Evolutionary conservation across 106 monocot genomes (phyloP).

Genomic region (Allium cepa): DNA sequence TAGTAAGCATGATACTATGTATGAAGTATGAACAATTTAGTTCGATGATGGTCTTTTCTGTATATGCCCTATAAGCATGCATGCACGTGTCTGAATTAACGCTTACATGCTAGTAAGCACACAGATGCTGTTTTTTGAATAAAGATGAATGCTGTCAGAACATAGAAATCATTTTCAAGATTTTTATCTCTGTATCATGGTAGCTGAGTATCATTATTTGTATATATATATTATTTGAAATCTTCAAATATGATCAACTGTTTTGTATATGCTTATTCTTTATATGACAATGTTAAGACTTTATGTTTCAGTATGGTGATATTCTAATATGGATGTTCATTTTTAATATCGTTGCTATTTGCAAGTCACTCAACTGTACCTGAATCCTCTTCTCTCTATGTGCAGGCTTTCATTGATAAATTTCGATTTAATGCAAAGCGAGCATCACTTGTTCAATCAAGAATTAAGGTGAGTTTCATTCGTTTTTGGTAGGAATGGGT

Average conservation of each 20-base stretch:
- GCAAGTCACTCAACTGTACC: too few species aligned
- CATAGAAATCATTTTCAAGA: background rate
- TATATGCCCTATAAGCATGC: too few species aligned
- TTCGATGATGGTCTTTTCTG: too few species aligned
- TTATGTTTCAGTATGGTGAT: background rate
- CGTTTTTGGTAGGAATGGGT: too few species aligned
- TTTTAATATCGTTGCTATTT: too few species aligned
- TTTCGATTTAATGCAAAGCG: slow-evolving; percentile 98
- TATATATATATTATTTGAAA: too few species aligned
- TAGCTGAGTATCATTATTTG: too few species aligned
- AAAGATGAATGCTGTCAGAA: background rate
- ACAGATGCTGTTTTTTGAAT: background rate
- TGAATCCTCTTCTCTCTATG: slow-evolving; percentile 3
- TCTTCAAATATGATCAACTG: background rate
- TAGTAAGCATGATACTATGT: too few species aligned
- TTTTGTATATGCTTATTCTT: background rate
- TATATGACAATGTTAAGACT: background rate
- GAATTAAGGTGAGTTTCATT: slow-evolving; percentile 76
- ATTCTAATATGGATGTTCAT: too few species aligned
- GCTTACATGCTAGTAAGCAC: too few species aligned
- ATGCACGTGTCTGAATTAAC: too few species aligned
- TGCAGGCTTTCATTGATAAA: slow-evolving; percentile 94
- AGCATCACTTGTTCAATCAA: slow-evolving; percentile 98
- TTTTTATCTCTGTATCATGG: background rate
- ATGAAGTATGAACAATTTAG: too few species aligned